Evolutionary conservation across 441 rosid genomes (phyloP), one percentile per base, ranked within the genome.

Genomic region (Rhodomyrtus psidioides): DNA sequence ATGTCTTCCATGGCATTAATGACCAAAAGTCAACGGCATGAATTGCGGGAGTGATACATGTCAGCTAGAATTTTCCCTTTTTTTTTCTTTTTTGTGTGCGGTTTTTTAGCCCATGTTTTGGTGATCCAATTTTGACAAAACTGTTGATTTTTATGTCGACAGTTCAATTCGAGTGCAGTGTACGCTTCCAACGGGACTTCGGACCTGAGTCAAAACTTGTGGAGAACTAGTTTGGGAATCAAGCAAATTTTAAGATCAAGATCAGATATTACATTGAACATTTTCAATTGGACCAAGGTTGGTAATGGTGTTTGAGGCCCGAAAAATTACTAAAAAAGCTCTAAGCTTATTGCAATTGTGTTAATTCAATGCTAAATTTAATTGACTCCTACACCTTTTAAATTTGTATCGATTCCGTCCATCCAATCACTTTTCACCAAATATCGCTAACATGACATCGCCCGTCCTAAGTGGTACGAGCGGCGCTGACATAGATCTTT

Each of bases 391-490:
- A 49, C 12, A 51, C 4, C 5, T 51, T 12, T 51, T 51, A 12
- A 51, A 51, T 46, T 51, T 51, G 4, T 51, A 13, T 12, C 1
- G 14, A 51, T 51, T 51, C 14, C 2, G 5, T 51, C 5, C 13
- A 49, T 51, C 4, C 0, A 5, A 3, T 12, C 4, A 51, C 12
- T 51, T 51, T 51, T 51, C 0, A 1, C 2, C 15, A 12, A 0
- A 9, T 12, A 51, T 51, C 1, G 5, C 5, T 51, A 1, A 51
- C 53, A 51, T 49, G 51, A 12, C 1, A 3, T 2, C 13, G 4
- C 13, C 4, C 51, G 13, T 49, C 4, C 51, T 49, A 49, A 49
- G 51, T 49, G 12, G 13, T 4, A 10, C 51, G 51, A 10, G 51
- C 1, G 9, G 46, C 46, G 8, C 9, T 7, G 10, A 49, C 0